Base-by-base conservation (phyloP, 2,329 filamentous ascomycete genomes). In the Cladosporium cucumerinum region DNA sequence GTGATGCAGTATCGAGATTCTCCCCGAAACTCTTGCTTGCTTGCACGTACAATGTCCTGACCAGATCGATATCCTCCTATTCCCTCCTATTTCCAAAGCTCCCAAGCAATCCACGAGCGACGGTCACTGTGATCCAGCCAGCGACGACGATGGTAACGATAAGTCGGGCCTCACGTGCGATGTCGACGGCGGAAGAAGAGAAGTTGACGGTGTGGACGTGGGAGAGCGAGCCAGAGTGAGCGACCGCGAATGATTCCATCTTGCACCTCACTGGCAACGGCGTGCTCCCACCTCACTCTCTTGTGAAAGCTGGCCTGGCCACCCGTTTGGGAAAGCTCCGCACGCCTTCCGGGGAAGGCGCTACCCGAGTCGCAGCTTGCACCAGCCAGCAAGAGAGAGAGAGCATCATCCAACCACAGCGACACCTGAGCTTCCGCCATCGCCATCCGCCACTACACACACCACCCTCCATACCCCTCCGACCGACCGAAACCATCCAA, bases 201-300 rank as follows among this genome's bases (percentile, higher is more conserved):
- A 85, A 73, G 67, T 85, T 80, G 66, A 87, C 70, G 32, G 79
- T 79, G 69, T 86, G 83, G 67, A 79, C 77, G 68, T 86, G 79
- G 63, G 69, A 70, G 67, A 77, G 73, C 8, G 71, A 68, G 39
- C 75, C 75, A 48, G 72, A 69, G 68, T 77, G 75, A 58, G 67
- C 64, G 32, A 77, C 55, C 28, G 70, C 66, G 60, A 76, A 76
- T 23, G 68, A 66, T 66, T 77, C 74, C 74, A 77, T 77, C 58
- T 61, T 61, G 39, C 26, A 3, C 16, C 23, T 25, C 39, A 46
- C 54, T 34, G 23, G 14, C 25, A 46, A 46, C 55, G 55, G 55
- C 55, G 55, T 58, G 23, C n/a, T 46, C 39, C 39, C 39, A n/a
- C 32, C 55, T 46, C 16, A 46, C 32, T 39, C 30, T 32, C 57